Base-by-base conservation (phyloP, 768 basidiomycete species). In the Multifurca ochricompacta region DNA sequence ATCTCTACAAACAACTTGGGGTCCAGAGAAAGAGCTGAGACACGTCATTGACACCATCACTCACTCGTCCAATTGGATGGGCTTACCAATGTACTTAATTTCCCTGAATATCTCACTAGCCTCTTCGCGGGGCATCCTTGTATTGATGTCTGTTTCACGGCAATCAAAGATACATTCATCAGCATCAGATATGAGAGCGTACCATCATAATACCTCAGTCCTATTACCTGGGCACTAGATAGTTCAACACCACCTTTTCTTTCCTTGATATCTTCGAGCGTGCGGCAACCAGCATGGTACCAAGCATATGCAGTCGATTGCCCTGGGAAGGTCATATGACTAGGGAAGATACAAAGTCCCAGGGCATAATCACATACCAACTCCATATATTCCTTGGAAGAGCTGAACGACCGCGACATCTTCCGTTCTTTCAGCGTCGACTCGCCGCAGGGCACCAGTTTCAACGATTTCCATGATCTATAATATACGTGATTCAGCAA, bases 341-440 rank as follows among this genome's bases (percentile, higher is more conserved):
- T n/a, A 28, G 3, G 18, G 16, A 11, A 8, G 21, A 21, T 11
- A 2, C 7, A 11, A 18, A 4, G 11, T 11, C 6, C 3, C 19
- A n/a, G 13, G 19, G 37, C 19, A 48, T 1, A 16, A 44, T 36
- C 51, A 69, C 83, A 56, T 56, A 81, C 91, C 92, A 54, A 93
- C 89, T 30, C 88, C 91, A 62, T 94, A 94, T 39, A 96, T 85
- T 7, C 87, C 86, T 50, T 79, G 77, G 63, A 95, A 93, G 9
- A 81, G 42, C 21, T 73, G 69, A 3, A 76, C 74, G 0, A 75
- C 76, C 35, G 70, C 65, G 1, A 87, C 74, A 47, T 87, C 86
- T 32, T 78, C 80, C 1, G 83, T 85, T 21, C 70, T 74, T 65
- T 87, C 87, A 53, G 81, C 82, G 31, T 68, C 69, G 51, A 92